These are phyloP conservation scores for Emergomyces orientalis DNA, from an alignment of 2,329 filamentous ascomycete genomes.

Conservation along the genomic window DNA sequence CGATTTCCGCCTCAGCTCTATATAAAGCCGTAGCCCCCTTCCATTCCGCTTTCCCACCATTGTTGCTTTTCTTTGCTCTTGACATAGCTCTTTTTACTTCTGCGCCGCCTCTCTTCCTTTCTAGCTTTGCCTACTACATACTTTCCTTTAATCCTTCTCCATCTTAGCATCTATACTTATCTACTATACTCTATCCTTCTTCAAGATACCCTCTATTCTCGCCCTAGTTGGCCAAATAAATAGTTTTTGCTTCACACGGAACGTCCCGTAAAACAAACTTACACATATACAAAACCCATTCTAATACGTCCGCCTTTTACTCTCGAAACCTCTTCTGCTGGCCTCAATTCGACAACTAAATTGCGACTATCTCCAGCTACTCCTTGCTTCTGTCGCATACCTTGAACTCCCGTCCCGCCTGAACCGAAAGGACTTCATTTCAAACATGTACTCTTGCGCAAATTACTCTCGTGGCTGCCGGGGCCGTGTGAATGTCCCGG, in stretches of 20 bases:
- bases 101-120: slow-evolving; percentile 1
- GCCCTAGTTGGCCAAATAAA: slow-evolving; percentile 1
- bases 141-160: slow-evolving; percentile 3
- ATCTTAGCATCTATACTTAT: background rate
- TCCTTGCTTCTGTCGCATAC: background rate
- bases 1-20: slow-evolving; percentile 1
- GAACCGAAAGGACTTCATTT: background rate
- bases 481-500: slow-evolving; percentile 36
- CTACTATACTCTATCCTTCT: background rate
- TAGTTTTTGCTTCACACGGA: background rate
- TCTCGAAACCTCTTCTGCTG: background rate
- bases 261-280: background rate
- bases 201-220: background rate
- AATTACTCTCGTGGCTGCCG: slow-evolving; percentile 42
- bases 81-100: slow-evolving; percentile 2
- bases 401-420: background rate
- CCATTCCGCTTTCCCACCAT: background rate
- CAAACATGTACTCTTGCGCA: slow-evolving; percentile 39
- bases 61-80: background rate
- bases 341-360: background rate
- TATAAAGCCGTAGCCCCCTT: slow-evolving; percentile 4
- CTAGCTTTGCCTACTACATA: slow-evolving; percentile 6
- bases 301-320: background rate
- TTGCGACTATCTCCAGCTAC: background rate
- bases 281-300: background rate